Conservation (phyloP, 192 early-diverging fungal genomes). For the Backusella tuberculispora region DNA sequence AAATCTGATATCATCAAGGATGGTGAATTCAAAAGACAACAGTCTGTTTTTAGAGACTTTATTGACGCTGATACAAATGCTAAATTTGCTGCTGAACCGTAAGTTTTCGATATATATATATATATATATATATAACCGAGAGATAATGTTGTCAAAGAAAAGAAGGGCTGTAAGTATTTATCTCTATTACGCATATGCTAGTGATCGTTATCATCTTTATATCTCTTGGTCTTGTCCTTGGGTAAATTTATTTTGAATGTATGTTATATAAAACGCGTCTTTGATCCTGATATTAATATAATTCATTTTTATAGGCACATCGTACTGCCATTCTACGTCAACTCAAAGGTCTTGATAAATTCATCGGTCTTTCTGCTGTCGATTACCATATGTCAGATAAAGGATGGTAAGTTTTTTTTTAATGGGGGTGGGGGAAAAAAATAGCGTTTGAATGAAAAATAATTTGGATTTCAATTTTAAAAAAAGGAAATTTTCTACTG, state of each 20-base stretch:
- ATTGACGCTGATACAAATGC: conserved; percentile 60
- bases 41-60: conserved; percentile 69
- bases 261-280: not conserved
- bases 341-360: conserved; percentile 87
- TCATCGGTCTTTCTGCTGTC: conserved; percentile 88
- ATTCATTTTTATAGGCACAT: conserved; percentile 69
- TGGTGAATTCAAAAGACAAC: conserved; percentile 82
- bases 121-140: too few species aligned
- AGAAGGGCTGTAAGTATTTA: not conserved
- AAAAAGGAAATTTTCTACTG: conserved; percentile 61
- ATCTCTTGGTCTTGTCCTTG: conserved; percentile 60
- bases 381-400: conserved; percentile 78
- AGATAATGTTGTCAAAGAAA: not conserved
- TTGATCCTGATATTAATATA: conserved; percentile 28
- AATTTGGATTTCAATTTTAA: not conserved
- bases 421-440: too few species aligned
- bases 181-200: conserved; percentile 4
- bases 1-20: conserved; percentile 54
- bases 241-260: not conserved
- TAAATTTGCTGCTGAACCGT: conserved; percentile 75
- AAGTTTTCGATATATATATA: conserved; percentile 9
- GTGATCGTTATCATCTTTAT: conserved; percentile 82
- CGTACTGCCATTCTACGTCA: conserved; percentile 83
- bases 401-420: conserved; percentile 62
- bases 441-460: not conserved